phyloP scores from a whole-genome alignment of 495 filamentous ascomycete genomes.

The Rusavskia elegans region DNA sequence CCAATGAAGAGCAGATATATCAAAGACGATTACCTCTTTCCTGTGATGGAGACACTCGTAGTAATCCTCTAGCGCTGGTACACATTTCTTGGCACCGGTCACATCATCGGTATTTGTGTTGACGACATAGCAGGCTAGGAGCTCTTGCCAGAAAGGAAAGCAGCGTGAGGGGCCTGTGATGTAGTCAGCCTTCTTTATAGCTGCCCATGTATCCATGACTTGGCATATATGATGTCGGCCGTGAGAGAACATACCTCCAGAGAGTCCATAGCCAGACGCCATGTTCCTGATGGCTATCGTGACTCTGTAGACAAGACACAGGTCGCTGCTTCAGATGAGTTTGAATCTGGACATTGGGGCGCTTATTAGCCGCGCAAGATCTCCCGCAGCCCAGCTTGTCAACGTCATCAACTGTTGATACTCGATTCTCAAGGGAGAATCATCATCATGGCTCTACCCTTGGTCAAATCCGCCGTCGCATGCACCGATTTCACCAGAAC shows the following conservation, averaged over 20 bases:
- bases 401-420: neutral
- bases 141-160: constrained; percentile 97
- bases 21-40: constrained; percentile 65
- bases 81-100: constrained; percentile 76
- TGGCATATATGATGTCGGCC: too few relatives aligned
- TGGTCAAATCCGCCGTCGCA: constrained; percentile 48
- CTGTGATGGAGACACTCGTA: constrained; percentile 96
- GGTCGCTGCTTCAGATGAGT: too few relatives aligned
- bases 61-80: constrained; percentile 85
- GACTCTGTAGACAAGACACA: too few relatives aligned
- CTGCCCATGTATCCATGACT: neutral
- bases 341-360: too few relatives aligned
- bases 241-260: constrained; percentile 3
- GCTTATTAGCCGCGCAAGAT: too few relatives aligned
- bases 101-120: constrained; percentile 59
- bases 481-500: constrained; percentile 56
- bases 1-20: neutral
- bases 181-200: neutral
- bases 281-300: neutral
- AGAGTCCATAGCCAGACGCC: constrained; percentile 13
- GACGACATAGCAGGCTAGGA: constrained; percentile 78
- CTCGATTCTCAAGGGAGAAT: neutral
- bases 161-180: constrained; percentile 67
- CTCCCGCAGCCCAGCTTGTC: too few relatives aligned
- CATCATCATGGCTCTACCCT: constrained; percentile 42